Conservation (phyloP, 352 stramenopile species). For the Globisporangium parvum region DNA sequence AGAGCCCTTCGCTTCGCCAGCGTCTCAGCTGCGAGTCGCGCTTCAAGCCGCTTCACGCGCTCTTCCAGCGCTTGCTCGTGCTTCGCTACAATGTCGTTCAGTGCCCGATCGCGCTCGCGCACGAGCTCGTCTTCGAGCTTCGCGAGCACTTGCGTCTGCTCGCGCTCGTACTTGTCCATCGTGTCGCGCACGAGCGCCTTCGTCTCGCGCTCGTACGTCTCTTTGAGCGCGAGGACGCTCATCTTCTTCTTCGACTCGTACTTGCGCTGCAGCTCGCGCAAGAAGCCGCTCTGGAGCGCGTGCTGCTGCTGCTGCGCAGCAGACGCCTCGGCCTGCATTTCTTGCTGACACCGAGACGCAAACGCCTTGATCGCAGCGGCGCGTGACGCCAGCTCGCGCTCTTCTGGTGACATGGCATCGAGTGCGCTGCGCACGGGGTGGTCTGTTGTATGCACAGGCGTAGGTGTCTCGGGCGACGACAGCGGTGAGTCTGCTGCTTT, state of each 20-base stretch:
- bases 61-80: slow-evolving; percentile 36
- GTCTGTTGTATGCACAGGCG: neutral
- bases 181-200: slow-evolving; percentile 31
- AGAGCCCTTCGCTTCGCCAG: slow-evolving; percentile 27
- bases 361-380: slow-evolving; percentile 29
- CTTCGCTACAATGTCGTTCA: slow-evolving; percentile 27
- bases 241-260: slow-evolving; percentile 63
- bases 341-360: slow-evolving; percentile 21
- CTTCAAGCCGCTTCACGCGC: slow-evolving; percentile 28
- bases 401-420: slow-evolving; percentile 8
- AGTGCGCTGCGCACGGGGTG: slow-evolving; percentile 3
- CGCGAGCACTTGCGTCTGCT: slow-evolving; percentile 28
- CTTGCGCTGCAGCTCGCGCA: slow-evolving; percentile 55
- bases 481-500: neutral
- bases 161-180: slow-evolving; percentile 42
- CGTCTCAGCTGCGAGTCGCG: slow-evolving; percentile 30
- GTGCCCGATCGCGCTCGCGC: slow-evolving; percentile 22
- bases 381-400: slow-evolving; percentile 26
- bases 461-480: neutral
- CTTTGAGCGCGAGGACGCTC: slow-evolving; percentile 34
- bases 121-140: slow-evolving; percentile 21
- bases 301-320: slow-evolving; percentile 29
- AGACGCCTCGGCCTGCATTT: slow-evolving; percentile 28
- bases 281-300: slow-evolving; percentile 22
- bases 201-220: slow-evolving; percentile 47